Evolutionary conservation across 78 protist genomes (phyloP), one percentile per base, ranked within the genome.

Genomic region (Dictyostelium intermedium): DNA sequence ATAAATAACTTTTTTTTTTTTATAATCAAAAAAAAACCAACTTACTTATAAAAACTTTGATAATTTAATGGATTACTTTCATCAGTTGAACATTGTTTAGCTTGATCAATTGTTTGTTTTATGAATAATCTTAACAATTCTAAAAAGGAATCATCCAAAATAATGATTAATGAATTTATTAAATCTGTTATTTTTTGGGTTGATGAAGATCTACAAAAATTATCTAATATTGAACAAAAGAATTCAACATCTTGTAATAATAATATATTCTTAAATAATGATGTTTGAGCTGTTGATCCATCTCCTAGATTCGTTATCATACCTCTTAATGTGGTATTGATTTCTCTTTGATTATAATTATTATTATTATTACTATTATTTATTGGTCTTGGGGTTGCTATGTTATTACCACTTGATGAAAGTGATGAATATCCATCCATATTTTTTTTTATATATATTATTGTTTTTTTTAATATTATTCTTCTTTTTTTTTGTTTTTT

Each of bases 131-230:
- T 61, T 20, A 89, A 50, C 30, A 81, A 23, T 23, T 74, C 85
- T 7, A 89, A 23, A 74, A 43, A 89, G n/a, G 73, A 76, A 20
- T 89, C 94, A 34, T 80, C 94, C 5, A 89, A 20, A 2, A 89
- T 25, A 9, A 66, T 23, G 1, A 80, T 78, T 14, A 89, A 56
- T 18, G 82, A 45, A 34, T 80, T 80, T 11, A 89, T 43, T 25
- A 89, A 6, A n/a, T 89, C 87, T 20, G 63, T 45, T 34, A 79
- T 27, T 39, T 80, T 89, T 60, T 35, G 85, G 11, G 87, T 47
- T 27, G 85, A 32, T 14, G 43, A n/a, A 11, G 86, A 73, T 80
- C 78, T 37, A 45, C 87, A 53, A 50, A 81, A 77, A 16, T 63
- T 34, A 30, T 89, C 94, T 32, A 89, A 35, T 43, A 89, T 25